Evolutionary conservation across 331 rosid genomes (phyloP), one percentile per base, ranked within the genome.

Genomic region (Malus hybrid): DNA sequence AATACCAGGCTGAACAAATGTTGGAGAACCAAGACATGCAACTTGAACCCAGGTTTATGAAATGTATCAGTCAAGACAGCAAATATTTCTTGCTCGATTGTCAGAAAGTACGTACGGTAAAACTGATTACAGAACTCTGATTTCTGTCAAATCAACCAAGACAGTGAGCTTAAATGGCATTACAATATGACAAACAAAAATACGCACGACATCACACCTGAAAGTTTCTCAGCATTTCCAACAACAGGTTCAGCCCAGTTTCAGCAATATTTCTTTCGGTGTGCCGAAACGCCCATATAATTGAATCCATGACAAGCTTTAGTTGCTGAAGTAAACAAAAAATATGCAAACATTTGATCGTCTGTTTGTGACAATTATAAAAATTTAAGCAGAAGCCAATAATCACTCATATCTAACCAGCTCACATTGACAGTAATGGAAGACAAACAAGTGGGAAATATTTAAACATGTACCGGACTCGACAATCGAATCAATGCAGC

Each of bases 231-330:
- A 90, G 85, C 96, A 94, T 88, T 83, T 94, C 96, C 78, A 94
- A 80, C 78, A 94, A 80, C 27, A 94, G 83, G 80, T 90, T 94
- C 74, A 94, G 85, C 81, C 99, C 96, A 77, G 95, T 94, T 86
- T 92, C 96, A 67, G 97, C 99, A 60, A 94, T 92, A 72, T 94
- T 94, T 64, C 99, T 94, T 81, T 94, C 97, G 0, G 99, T 92
- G 86, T 94, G 99, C 84, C 99, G 93, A 81, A 94, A 90, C 9
- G 97, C 99, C 99, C 99, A 90, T 75, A 90, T 87, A 77, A 92
- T 92, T 77, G 99, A 94, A 91, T 94, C 99, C 92, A 90, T 89
- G 36, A 94, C 96, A 79, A 94, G 93, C 86, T 94, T 94, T 75
- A 94, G 89, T 86, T 94, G 99, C 99, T 94, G 93, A 48, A 28